Evolutionary conservation across 495 filamentous ascomycete species (phyloP), one percentile per base, ranked within the genome.

Genomic region (Recurvomyces mirabilis): DNA sequence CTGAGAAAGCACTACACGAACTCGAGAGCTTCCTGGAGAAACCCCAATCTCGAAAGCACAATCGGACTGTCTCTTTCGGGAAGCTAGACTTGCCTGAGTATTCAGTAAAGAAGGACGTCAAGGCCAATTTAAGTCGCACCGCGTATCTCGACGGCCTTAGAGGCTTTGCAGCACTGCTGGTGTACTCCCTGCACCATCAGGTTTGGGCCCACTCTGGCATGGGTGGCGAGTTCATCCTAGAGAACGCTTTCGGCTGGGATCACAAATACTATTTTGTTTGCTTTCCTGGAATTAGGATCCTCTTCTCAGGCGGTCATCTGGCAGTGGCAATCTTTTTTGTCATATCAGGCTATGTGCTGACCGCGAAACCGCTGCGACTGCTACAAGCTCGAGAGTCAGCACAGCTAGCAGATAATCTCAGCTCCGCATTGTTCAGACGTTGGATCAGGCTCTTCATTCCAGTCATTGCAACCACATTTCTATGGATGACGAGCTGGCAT

Each of bases 401-500:
- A 4, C 44, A 51, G 29, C 51, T 68, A 26, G 52, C 44, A 19
- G 57, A 66, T 17, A 57, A 54, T 34, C 45, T 71, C 2, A 56
- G 59, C 21, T 71, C 68, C 11, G 61, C 69, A 7, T 36, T 67
- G 12, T 69, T 72, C 46, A 60, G 69, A n/a, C 62, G 69, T n/a
- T 65, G 63, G 53, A 36, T 67, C 11, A 62, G 68, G 17, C 60
- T 72, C 0, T 65, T 61, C 47, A 44, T 71, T 1, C 69, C 69
- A 3, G 53, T 67, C 17, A 65, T 73, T 24, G 57, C 53, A 46
- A 69, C 69, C 18, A 72, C 62, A 4, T 66, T 78, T 35, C 13
- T 66, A 13, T 70, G 61, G 43, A 62, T 76, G 53, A 67, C 65
- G 1, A 63, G 65, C 4, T 68, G 68, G 64, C 68, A 76, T 42